Base-by-base conservation (phyloP, 2,329 filamentous ascomycete species). In the Apiospora aurea region DNA sequence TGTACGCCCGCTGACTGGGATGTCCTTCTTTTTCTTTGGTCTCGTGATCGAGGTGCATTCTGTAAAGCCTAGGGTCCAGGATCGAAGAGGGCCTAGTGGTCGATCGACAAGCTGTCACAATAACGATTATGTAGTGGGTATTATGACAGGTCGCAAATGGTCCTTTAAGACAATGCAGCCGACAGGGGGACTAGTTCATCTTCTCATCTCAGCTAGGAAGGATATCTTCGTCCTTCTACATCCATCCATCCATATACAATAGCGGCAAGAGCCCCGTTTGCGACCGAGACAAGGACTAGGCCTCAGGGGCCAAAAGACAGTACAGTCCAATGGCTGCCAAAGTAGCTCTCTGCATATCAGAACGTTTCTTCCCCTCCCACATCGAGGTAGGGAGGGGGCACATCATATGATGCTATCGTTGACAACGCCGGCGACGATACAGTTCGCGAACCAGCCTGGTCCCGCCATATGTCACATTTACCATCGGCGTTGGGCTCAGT, bases 91-190 rank as follows among this genome's bases (percentile, higher is more conserved):
- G 4, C 29, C 53, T 38, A 38, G 53, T 61, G 16, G 53, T 61
- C 53, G 29, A 61, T 61, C 53, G 53, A 61, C 38, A 34, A 18
- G 29, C 38, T 61, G 53, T 29, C 53, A 61, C 29, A 10, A n/a
- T 61, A 10, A 21, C 29, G 18, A 38, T 38, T 29, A 38, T 61
- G 53, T 38, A n/a, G 38, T 38, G 29, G 21, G 29, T 38, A n/a
- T 53, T 61, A 61, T 61, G 53, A 61, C 53, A 61, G 34, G 53
- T 34, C 53, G 53, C 53, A 61, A 29, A 61, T 61, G 53, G 53
- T 16, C 0, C 21, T 61, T 21, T 26, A 38, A 61, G 29, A 61
- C 53, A 61, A 61, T 61, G 53, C 29, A 61, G 53, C 53, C 53
- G 38, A 11, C 53, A 38, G 16, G 8, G 8, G 53, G 53, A 53